Conservation (phyloP, 257 asterid species). For the Vinca minor region DNA sequence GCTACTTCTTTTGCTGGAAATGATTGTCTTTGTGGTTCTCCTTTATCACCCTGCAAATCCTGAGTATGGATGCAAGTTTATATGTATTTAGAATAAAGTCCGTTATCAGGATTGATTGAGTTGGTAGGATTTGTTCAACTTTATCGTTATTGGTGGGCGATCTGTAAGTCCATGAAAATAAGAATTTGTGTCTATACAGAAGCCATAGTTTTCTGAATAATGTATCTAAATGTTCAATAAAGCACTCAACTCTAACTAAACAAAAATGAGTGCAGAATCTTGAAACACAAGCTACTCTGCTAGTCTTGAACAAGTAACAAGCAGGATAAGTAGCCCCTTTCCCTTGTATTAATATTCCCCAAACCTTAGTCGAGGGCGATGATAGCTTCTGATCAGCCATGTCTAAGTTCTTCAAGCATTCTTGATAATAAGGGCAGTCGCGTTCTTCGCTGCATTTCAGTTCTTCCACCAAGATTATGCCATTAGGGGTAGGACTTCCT, state of each 20-base stretch:
- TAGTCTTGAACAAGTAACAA: conserved; percentile 28
- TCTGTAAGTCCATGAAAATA: too few relatives aligned
- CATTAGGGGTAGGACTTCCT: conserved; percentile 13
- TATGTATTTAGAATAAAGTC: background rate
- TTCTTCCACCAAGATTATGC: conserved; percentile 28
- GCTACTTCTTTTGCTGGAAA: conserved; percentile 55
- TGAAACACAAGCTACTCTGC: conserved; percentile 18
- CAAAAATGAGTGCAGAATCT: conserved; percentile 34
- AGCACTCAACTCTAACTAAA: conserved; percentile 23
- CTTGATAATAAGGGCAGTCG: background rate
- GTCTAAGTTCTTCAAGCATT: background rate
- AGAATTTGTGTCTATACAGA: too few relatives aligned
- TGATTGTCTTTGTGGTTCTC: conserved; percentile 72
- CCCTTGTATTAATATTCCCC: conserved; percentile 35
- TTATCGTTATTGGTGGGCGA: too few relatives aligned
- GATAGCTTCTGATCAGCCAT: too few relatives aligned
- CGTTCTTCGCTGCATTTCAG: conserved; percentile 11
- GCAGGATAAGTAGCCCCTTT: conserved; percentile 27
- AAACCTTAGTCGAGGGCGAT: conserved; percentile 16
- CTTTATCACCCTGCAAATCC: conserved; percentile 58
- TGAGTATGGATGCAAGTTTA: background rate
- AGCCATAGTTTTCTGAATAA: conserved; percentile 27
- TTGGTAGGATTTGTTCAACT: too few relatives aligned
- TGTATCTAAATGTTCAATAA: conserved; percentile 17
- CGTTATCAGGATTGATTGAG: too few relatives aligned